Evolutionary conservation across 2,329 filamentous ascomycete genomes (phyloP), one percentile per base, ranked within the genome.

Genomic region (Huntiella abstrusa): DNA sequence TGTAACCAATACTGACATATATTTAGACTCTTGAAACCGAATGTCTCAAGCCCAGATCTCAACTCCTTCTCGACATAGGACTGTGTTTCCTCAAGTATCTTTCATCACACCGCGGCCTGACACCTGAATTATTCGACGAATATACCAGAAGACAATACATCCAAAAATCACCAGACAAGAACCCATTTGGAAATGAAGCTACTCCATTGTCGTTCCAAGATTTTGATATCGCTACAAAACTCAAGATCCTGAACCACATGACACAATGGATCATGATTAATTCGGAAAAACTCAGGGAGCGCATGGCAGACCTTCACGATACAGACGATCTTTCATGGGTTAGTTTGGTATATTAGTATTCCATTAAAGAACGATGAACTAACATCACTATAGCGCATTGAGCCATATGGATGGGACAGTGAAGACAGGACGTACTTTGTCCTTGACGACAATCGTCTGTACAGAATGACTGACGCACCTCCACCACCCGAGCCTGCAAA

Each of bases 401-500:
- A 88, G 56, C 80, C 83, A 0, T 78, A 81, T 51, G 91, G 91
- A 7, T 96, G 85, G 77, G 91, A 98, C 59, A 71, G 76, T 16
- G 70, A 94, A 41, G 87, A 93, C 52, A 79, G 85, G 34, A 78
- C 77, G 33, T 93, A 96, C 58, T 93, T 81, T 56, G 79, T 96
- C 3, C 71, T 98, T 3, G 88, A 96, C 55, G 91, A 98, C 59
- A 92, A 95, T 55, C 75, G 91, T 51, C 68, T 98, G 37, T 98
- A 98, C 59, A 82, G 87, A 47, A 70, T 81, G 51, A 85, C 83
- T n/a, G 83, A 93, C 50, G 71, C 80, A 19, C 74, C 76, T 1
- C 67, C 73, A 2, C 71, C 75, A 5, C 62, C 69, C n/a, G 80
- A 80, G 57, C 66, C 73, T 2, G 36, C 37, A 70, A 4, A 77